Base-by-base conservation (phyloP, 805 yeast genomes). In the Kodamaea neixiangensis region DNA sequence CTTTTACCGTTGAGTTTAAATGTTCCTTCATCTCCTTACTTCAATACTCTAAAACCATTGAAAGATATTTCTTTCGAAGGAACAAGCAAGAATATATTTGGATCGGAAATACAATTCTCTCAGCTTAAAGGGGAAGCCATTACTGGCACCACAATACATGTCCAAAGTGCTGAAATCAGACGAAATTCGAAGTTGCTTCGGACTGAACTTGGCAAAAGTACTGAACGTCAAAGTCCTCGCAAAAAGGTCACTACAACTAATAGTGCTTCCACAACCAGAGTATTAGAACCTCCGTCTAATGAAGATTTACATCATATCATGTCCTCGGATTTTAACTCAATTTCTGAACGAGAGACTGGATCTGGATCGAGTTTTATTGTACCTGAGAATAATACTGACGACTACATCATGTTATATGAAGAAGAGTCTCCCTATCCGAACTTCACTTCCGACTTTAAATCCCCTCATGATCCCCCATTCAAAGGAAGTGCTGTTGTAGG, bases 381-480 rank as follows among this genome's bases (percentile, higher is more conserved):
- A 19, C 19, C 48, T n/a, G 49, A 29, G 17, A 38, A 22, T 5
- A 37, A 25, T n/a, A 19, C 44, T 18, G 49, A 29, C 2, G 49
- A 29, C 17, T 25, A 38, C 31, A 25, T 19, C 7, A 29, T 33
- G 14, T 39, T 47, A 9, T 46, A 46, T 11, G 50, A 29, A 2
- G 47, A 33, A 5, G 47, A 39, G 3, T 48, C 54, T 2, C 51
- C 54, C 2, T 31, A 51, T 51, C 50, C 58, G 49, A 19, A 44
- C 45, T 43, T 55, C 52, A 17, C 54, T 14, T 22, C 51, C 17
- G 29, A 41, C 44, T 13, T 37, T n/a, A 31, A 47, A 25, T 46
- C 54, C 2, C 68, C 65, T 3, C 66, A 63, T 44, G 50, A 51
- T 29, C 65, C 69, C 2, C 66, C 67, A 3, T 60, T 48, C 48